Base-by-base conservation (phyloP, 1,139 yeast genomes). In the Yamadazyma sp. region DNA sequence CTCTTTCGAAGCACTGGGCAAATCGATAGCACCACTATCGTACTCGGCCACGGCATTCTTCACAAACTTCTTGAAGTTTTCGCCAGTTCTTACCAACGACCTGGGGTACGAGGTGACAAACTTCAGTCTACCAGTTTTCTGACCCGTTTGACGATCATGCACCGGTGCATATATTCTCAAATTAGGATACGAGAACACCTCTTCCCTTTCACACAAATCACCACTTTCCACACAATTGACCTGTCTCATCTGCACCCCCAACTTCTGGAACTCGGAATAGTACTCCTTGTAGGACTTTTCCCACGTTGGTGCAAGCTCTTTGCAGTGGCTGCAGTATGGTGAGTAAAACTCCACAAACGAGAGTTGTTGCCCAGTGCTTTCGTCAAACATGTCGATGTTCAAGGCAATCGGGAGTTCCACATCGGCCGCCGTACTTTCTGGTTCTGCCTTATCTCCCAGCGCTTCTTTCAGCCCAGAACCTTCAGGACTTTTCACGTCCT, bases 221-320 rank as follows among this genome's bases (percentile, higher is more conserved):
- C 89, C 91, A 56, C 79, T 76, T 36, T 74, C 82, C 16, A 82
- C 69, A 64, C 94, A 86, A 55, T 85, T 77, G 17, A 85, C 91
- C 54, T 84, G 92, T 41, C 74, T 67, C 75, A 84, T 77, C 11
- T 67, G 67, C 23, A 83, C 69, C 4, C 73, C 69, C 41, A 73
- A 49, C 18, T 59, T 42, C 34, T 73, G 66, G 45, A 69, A 63
- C 33, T 66, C 65, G 9, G 48, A 38, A 23, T 64, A 55, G 54
- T 71, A 73, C 11, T 56, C 57, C 18, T 62, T 49, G 62, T 77
- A 83, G 0, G 88, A 72, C 39, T 69, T 62, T 40, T 76, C 73
- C 88, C 88, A 83, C 4, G 60, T 69, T 7, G 91, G 89, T 2
- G 81, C 85, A 44, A 85, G 64, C 9, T 64, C 66, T 48, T 69